A percentile compares a stretch with the other conserved stretches of the same genome.
phyloP scores from a whole-genome alignment of 179 eudicot genomes.

The Beta corolliflora region DNA sequence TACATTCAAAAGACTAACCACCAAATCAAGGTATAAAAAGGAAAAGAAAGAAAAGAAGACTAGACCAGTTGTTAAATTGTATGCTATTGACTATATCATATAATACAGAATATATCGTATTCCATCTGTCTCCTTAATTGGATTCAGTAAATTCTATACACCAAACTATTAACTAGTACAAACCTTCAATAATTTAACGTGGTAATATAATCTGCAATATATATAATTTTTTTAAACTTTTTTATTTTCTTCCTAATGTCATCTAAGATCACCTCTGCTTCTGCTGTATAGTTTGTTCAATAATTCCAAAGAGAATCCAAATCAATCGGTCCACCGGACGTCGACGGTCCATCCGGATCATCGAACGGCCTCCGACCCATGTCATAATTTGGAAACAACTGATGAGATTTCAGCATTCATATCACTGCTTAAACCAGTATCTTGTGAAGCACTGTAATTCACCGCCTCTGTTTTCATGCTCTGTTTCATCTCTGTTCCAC shows the following conservation, averaged over 20 bases:
- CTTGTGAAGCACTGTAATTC: conserved; percentile 53
- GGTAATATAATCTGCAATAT: conserved; percentile 17
- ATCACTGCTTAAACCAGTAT: conserved; percentile 61
- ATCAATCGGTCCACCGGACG: conserved; percentile 51
- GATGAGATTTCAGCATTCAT: conserved; percentile 62
- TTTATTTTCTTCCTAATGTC: conserved; percentile 8
- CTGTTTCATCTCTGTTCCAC: conserved; percentile 43
- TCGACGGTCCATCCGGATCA: conserved; percentile 50
- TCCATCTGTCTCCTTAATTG: conserved; percentile 27
- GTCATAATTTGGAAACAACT: conserved; percentile 50
- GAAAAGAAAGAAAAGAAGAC: background rate
- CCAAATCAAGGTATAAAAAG: conserved; percentile 13
- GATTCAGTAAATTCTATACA: conserved; percentile 39
- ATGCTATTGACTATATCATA: conserved; percentile 18
- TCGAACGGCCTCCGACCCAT: conserved; percentile 44
- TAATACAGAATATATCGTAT: conserved; percentile 24
- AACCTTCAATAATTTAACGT: conserved; percentile 10
- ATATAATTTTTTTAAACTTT: conserved; percentile 4
- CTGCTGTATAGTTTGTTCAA: conserved; percentile 10
- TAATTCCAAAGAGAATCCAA: conserved; percentile 54
- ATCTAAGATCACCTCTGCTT: background rate
- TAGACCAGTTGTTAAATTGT: conserved; percentile 17
- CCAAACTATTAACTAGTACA: conserved; percentile 26
- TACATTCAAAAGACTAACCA: conserved; percentile 9
- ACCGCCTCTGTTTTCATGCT: conserved; percentile 51